These are phyloP conservation scores for Brassica incana DNA, from an alignment of 345 rosid species.

Conservation along the genomic window DNA sequence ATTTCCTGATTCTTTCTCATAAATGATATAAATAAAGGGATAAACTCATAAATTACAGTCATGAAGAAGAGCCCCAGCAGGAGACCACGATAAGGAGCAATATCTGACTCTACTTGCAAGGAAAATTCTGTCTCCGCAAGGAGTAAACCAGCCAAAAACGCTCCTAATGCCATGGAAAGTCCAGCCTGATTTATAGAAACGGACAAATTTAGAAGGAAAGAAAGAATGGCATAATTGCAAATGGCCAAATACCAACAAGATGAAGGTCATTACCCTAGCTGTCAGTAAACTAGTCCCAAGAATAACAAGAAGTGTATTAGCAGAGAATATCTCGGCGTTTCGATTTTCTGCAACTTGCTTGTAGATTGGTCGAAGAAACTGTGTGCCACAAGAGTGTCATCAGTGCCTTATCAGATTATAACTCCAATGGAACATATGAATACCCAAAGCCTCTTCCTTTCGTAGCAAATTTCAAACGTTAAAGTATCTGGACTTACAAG, in stretches of 20 bases:
- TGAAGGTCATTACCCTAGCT: slow-evolving; percentile 72
- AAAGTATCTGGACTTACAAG: slow-evolving; percentile 54
- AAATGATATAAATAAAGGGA: neutral
- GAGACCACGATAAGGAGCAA: slow-evolving; percentile 99
- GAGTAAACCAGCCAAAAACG: slow-evolving; percentile 96
- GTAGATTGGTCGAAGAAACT: slow-evolving; percentile 98
- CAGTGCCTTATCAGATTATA: slow-evolving; percentile 17
- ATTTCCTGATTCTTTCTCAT: neutral
- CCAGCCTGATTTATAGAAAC: slow-evolving; percentile 72
- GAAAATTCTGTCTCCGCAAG: slow-evolving; percentile 99
- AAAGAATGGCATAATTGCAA: neutral
- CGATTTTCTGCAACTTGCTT: slow-evolving; percentile 95
- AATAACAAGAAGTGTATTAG: slow-evolving; percentile 92
- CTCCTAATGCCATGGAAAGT: slow-evolving; percentile 99
- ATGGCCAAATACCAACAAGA: slow-evolving; percentile 31
- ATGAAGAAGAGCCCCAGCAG: slow-evolving; percentile 97
- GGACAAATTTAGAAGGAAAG: neutral
- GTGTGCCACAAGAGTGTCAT: slow-evolving; percentile 32
- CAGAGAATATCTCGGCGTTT: slow-evolving; percentile 98
- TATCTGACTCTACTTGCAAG: slow-evolving; percentile 98
- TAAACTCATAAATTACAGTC: slow-evolving; percentile 64
- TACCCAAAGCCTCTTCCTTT: slow-evolving; percentile 4
- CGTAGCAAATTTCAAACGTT: neutral
- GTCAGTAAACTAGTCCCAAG: slow-evolving; percentile 98
- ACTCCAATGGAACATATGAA: slow-evolving; percentile 7